Percentiles rank a stretch among this genome's conserved stretches.
phyloP scores from a whole-genome alignment of 2,329 filamentous ascomycete species.

The Triangularia verruculosa region DNA sequence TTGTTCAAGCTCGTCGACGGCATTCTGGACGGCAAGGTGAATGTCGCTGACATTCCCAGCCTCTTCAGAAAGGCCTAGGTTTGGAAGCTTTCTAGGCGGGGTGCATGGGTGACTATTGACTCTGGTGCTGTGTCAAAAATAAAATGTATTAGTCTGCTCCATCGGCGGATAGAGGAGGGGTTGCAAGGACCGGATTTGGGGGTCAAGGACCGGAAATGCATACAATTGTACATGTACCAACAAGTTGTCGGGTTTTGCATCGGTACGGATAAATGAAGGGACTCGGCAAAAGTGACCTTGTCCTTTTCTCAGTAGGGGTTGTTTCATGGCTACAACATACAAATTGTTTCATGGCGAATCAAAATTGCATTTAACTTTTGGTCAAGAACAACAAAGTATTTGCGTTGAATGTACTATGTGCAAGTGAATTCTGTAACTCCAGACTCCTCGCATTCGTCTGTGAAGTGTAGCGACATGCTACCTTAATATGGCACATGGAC shows the following conservation, averaged over 20 bases:
- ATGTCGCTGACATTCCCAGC: conserved; percentile 76
- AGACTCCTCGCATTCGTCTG: background rate
- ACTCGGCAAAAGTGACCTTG: background rate
- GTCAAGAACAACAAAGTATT: background rate
- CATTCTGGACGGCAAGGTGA: conserved; percentile 72
- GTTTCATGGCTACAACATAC: background rate
- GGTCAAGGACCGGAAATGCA: background rate
- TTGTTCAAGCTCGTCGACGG: conserved; percentile 79
- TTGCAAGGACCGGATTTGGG: background rate
- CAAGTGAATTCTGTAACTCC: background rate
- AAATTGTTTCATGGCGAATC: background rate
- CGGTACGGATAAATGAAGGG: background rate
- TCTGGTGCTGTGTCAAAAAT: background rate
- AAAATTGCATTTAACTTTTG: background rate
- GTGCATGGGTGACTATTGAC: background rate
- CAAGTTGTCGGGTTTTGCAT: background rate
- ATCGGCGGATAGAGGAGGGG: background rate
- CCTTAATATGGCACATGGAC: too few relatives aligned
- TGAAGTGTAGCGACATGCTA: background rate
- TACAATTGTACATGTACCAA: background rate
- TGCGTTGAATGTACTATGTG: background rate
- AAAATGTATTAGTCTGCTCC: background rate
- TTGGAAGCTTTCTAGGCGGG: background rate
- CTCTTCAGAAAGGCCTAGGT: conserved; percentile 38
- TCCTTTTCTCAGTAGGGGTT: background rate